Base-by-base conservation (phyloP, 345 rosid genomes). In the Eucalyptus shirleyi region DNA sequence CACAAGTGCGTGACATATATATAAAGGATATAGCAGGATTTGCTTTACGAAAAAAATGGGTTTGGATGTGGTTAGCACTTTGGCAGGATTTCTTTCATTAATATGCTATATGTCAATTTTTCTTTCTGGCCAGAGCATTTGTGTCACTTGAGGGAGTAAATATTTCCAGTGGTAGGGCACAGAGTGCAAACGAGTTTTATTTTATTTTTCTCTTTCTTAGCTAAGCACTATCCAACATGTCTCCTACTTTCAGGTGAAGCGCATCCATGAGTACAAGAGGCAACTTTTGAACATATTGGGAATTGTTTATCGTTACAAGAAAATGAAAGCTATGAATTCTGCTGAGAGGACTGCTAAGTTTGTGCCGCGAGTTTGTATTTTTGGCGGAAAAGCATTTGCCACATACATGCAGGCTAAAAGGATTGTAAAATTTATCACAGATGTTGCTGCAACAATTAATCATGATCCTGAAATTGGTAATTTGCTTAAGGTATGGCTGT, bases 371-470 rank as follows among this genome's bases (percentile, higher is more conserved):
- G 94, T 94, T 34, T 94, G 94, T 82, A 94, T 94, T 87, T 91
- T 93, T 88, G 96, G 94, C 18, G 95, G 96, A 86, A 93, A 94
- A 80, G 93, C 94, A 86, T 93, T 94, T 87, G 94, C 94, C 53
- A 93, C 95, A 19, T 92, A 93, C 37, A 92, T 94, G 67, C 93
- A 94, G 88, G 96, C 96, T 69, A 94, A 93, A 89, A 93, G 93
- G 90, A 94, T 94, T 49, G 93, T 93, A 69, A 93, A 93, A 91
- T 94, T 93, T 89, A 93, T 93, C 87, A 91, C 91, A 17, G 96
- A 93, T 88, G 94, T 92, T 11, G 96, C 94, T 10, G 91, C 92
- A 50, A 93, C 91, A 14, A 88, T 92, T 45, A 93, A 93, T 87
- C 91, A 90, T 90, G 96, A 93, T 86, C 90, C 92, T 12, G 95